These are phyloP conservation scores for Coemansia interrupta DNA, from an alignment of 192 early-diverging fungal species.

Conservation along the genomic window DNA sequence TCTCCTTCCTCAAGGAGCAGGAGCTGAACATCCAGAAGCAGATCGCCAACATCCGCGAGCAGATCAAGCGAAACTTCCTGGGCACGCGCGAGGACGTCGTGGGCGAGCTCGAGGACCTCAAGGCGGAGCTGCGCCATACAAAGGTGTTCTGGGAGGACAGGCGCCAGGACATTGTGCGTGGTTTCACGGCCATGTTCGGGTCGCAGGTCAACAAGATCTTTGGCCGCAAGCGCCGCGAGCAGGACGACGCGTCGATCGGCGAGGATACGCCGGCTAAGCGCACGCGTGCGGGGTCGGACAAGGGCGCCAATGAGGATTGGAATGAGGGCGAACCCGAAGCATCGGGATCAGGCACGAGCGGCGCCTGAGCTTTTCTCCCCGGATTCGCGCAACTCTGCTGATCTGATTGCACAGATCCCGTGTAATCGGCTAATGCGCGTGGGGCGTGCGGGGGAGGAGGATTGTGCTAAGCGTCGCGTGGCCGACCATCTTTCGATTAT, in stretches of 20 bases:
- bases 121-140: constrained; percentile 62
- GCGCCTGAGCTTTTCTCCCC: too few relatives aligned
- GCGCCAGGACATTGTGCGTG: constrained; percentile 72
- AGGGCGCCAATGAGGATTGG: neutral
- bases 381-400: too few relatives aligned
- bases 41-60: constrained; percentile 64
- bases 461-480: too few relatives aligned
- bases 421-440: too few relatives aligned
- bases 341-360: too few relatives aligned
- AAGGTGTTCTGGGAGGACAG: constrained; percentile 69
- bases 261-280: constrained; percentile 22
- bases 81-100: constrained; percentile 63
- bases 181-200: constrained; percentile 66
- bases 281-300: constrained; percentile 21
- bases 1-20: constrained; percentile 77
- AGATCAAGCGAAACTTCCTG: constrained; percentile 65
- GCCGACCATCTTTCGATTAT: neutral
- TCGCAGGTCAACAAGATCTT: constrained; percentile 51
- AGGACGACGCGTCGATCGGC: constrained; percentile 4
- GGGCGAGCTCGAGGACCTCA: constrained; percentile 61
- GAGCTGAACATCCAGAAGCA: constrained; percentile 73
- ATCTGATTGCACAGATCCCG: too few relatives aligned
- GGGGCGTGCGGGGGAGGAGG: too few relatives aligned
- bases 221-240: constrained; percentile 30
- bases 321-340: too few relatives aligned